Evolutionary conservation across 2,329 filamentous ascomycete species (phyloP), one percentile per base, ranked within the genome.

Genomic region (Cladosporium halotolerans): DNA sequence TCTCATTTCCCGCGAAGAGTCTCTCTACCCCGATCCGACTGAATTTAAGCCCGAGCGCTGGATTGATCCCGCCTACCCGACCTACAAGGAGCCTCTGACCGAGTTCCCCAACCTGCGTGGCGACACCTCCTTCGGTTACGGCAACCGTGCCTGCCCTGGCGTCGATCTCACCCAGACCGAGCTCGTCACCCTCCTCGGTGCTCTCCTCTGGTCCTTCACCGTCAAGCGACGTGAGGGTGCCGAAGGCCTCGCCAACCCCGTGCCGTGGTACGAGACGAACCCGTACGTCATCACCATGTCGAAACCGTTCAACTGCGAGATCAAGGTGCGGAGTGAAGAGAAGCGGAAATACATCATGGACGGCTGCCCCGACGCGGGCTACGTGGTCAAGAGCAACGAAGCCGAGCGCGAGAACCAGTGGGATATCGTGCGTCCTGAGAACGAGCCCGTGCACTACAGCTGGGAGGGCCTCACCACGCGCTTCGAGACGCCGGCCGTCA

Each of bases 211-310:
- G 64, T 61, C 61, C 1, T 68, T 66, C 57, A 57, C 63, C 36
- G 65, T 68, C 59, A 60, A 58, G 33, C 60, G 60, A 19, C 53
- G 52, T 1, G 63, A 64, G 51, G 63, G 63, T 18, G 47, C 53
- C 32, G 51, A 54, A 38, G 63, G 59, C 7, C 51, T 57, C 28
- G 58, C 62, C 23, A 55, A 58, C 33, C 63, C 63, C 3, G 42
- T 66, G 1, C 65, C 65, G 6, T 66, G 64, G 63, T 68, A 68
- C 55, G 65, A 68, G 49, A 63, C 61, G 18, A 62, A 63, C 19
- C 65, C 65, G 0, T 68, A 60, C 57, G 65, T 68, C 56, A 68
- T 68, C 57, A 68, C 65, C 8, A 68, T 68, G 65, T 53, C 60
- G 13, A 65, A 65, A 48, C 65, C 65, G 0, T 68, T 68, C 57